Evolutionary conservation across 2,329 filamentous ascomycete species (phyloP).

Genomic region (Exophiala sideris): DNA sequence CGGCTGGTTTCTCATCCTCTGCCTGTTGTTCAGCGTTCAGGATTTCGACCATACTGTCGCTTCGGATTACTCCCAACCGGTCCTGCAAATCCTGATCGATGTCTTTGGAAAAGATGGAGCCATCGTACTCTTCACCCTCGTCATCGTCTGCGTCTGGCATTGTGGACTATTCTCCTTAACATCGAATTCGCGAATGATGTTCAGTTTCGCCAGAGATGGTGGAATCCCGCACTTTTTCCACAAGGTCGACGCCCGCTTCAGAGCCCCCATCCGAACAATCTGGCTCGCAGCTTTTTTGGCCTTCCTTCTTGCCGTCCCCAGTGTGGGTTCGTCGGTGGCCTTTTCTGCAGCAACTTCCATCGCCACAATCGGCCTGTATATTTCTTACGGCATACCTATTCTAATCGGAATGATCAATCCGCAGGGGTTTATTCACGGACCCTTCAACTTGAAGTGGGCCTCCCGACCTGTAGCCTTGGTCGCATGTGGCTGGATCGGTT

Average conservation of each 20-base stretch:
- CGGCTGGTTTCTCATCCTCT: constrained; percentile 58
- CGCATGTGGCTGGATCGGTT: constrained; percentile 52
- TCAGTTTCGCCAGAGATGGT: constrained; percentile 64
- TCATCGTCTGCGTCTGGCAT: constrained; percentile 61
- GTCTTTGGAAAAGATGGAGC: constrained; percentile 55
- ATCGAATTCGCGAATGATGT: constrained; percentile 65
- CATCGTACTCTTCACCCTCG: constrained; percentile 52
- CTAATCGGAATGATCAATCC: constrained; percentile 54
- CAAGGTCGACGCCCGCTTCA: constrained; percentile 50
- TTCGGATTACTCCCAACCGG: constrained; percentile 50
- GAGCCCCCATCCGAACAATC: constrained; percentile 47
- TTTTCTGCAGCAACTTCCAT: constrained; percentile 59
- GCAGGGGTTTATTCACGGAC: constrained; percentile 52
- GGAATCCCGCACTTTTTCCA: constrained; percentile 58
- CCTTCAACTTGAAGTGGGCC: constrained; percentile 51
- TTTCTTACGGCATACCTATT: constrained; percentile 58
- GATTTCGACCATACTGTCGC: constrained; percentile 51
- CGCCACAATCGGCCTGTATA: constrained; percentile 57
- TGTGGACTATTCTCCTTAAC: constrained; percentile 59
- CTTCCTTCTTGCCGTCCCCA: constrained; percentile 56
- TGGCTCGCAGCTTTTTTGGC: constrained; percentile 55
- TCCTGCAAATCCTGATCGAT: constrained; percentile 58
- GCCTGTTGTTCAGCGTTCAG: constrained; percentile 58
- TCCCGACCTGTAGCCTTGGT: constrained; percentile 49
- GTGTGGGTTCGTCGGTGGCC: constrained; percentile 53